phyloP scores from a whole-genome alignment of 2,329 filamentous ascomycete species.

The Fusarium sp. region DNA sequence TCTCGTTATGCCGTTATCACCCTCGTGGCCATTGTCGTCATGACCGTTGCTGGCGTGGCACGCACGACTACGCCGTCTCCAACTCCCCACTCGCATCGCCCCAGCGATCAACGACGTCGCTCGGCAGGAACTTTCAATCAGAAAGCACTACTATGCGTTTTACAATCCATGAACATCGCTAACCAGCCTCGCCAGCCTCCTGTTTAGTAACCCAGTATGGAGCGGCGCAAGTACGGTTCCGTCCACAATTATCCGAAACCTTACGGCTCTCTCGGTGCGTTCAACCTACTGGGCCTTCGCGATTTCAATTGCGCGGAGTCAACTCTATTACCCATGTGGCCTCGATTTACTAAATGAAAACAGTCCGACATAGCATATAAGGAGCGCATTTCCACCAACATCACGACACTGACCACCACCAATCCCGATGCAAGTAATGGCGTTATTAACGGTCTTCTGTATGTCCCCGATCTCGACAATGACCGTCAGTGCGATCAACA shows the following conservation, averaged over 20 bases:
- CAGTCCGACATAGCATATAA: constrained; percentile 65
- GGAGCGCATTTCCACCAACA: constrained; percentile 64
- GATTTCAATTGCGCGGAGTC: constrained; percentile 1
- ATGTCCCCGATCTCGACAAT: constrained; percentile 77
- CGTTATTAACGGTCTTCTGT: constrained; percentile 82
- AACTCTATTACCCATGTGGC: neutral
- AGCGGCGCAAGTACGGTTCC: constrained; percentile 62
- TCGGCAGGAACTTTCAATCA: neutral
- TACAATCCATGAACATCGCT: constrained; percentile 26
- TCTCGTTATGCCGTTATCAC: constrained; percentile 16
- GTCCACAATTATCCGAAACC: constrained; percentile 67
- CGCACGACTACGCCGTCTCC: constrained; percentile 5
- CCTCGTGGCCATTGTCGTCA: constrained; percentile 19
- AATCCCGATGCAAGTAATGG: constrained; percentile 70
- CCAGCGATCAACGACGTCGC: constrained; percentile 8
- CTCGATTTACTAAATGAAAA: constrained; percentile 38
- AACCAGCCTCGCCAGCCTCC: constrained; percentile 58
- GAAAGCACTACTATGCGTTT: constrained; percentile 4
- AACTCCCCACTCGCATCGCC: constrained; percentile 19
- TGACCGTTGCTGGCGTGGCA: constrained; percentile 13
- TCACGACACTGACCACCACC: constrained; percentile 81
- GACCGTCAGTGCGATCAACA: constrained; percentile 72
- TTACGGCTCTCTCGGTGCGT: constrained; percentile 68
- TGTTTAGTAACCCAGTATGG: constrained; percentile 71
- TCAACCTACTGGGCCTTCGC: neutral